Conservation (phyloP, 2,329 filamentous ascomycete genomes). For the Neonectria coccinea region DNA sequence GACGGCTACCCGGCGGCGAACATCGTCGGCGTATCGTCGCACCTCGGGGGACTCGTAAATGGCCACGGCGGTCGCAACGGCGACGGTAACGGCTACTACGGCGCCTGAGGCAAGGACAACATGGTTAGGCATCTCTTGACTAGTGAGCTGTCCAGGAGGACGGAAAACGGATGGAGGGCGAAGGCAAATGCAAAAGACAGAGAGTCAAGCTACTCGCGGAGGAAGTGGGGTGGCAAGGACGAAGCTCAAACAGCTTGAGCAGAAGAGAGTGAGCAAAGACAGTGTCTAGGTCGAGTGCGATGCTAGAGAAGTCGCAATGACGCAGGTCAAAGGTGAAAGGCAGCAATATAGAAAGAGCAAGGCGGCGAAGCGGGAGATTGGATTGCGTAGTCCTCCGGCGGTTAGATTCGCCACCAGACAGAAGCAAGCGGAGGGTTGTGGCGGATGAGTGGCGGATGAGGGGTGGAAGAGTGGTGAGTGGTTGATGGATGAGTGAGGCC, state of each 20-base stretch:
- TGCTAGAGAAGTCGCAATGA: constrained; percentile 6
- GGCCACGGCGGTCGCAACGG: constrained; percentile 68
- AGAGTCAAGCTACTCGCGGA: not conserved
- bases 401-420: constrained; percentile 25
- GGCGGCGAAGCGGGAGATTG: constrained; percentile 21
- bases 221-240: constrained; percentile 18
- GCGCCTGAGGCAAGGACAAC: constrained; percentile 66
- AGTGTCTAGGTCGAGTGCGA: constrained; percentile 13
- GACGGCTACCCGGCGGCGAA: constrained; percentile 70
- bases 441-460: constrained; percentile 3
- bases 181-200: not conserved
- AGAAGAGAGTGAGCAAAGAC: not conserved
- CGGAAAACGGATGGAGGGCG: not conserved
- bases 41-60: constrained; percentile 74
- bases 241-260: not conserved
- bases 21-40: constrained; percentile 70
- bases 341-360: constrained; percentile 13
- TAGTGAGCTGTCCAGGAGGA: constrained; percentile 7
- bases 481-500: constrained; percentile 31
- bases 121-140: constrained; percentile 66
- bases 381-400: constrained; percentile 25
- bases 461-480: constrained; percentile 21
- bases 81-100: constrained; percentile 68
- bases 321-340: constrained; percentile 7
- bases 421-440: constrained; percentile 14